Evolutionary conservation across 2,329 filamentous ascomycete genomes (phyloP), one percentile per base, ranked within the genome.

Genomic region (Paecilomyces formosus): DNA sequence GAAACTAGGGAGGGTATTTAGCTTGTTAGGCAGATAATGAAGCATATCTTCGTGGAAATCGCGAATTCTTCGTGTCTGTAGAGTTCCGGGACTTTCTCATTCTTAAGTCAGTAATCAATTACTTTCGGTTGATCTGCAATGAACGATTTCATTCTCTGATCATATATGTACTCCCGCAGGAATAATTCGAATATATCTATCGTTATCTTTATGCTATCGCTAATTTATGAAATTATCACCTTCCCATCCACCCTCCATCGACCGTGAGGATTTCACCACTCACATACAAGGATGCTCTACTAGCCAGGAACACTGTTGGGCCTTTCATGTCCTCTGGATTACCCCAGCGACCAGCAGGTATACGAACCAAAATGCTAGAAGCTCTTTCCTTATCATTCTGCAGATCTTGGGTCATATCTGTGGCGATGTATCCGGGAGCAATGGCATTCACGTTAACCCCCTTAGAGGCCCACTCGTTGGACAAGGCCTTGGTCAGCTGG

Each of bases 161-260:
- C 24, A 26, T 26, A 26, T 3, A 26, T 26, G 24, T 6, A 26
- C 6, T 26, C 24, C 24, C 6, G 3, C 6, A 26, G 24, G 24
- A 26, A 26, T 26, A 26, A 26, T 26, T 26, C 24, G 24, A 6
- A 6, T 3, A 26, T 26, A 6, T 26, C 24, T 6, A 26, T 26
- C 24, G 3, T 6, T 26, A 3, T 26, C 24, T 26, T 6, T 26
- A 26, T 26, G 6, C 24, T 26, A 26, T 26, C 24, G 24, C 24
- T 26, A 26, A 26, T 26, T 26, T 26, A 31, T 12, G 30, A 11
- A 31, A 11, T 12, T 1, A 8, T 64, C 78, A 95, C 79, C 90
- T 80, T 1, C 89, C 91, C 91, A 96, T 95, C 91, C 90, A 96
- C 11, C 92, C 92, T 6, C 92, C 92, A 74, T 96, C 92, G 53